phyloP scores from a whole-genome alignment of 352 stramenopile species.

The Globisporangium nagaii region DNA sequence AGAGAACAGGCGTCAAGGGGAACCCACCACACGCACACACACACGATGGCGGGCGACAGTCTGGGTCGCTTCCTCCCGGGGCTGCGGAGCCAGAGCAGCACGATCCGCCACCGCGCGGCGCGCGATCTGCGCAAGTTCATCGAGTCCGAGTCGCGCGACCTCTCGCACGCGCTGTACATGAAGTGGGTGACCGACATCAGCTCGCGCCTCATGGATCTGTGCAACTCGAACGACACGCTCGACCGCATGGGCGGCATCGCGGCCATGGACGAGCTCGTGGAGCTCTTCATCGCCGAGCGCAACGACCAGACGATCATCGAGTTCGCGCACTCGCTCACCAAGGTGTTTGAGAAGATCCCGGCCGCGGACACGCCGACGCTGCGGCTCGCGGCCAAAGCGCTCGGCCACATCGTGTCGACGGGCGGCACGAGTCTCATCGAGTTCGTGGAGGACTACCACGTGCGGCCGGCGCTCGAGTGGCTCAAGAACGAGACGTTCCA shows the following conservation, averaged over 20 bases:
- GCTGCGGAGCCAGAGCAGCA: conserved; percentile 62
- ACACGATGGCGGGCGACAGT: conserved; percentile 29
- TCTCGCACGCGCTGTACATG: conserved; percentile 82
- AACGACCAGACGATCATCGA: conserved; percentile 90
- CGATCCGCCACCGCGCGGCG: conserved; percentile 56
- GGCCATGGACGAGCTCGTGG: conserved; percentile 86
- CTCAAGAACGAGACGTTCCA: conserved; percentile 89
- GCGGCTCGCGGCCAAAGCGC: conserved; percentile 65
- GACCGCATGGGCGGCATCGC: conserved; percentile 84
- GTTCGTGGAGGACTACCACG: conserved; percentile 87
- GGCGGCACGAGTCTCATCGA: conserved; percentile 83
- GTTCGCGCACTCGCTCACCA: conserved; percentile 83
- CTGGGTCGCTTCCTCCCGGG: conserved; percentile 71
- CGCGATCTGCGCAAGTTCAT: conserved; percentile 78
- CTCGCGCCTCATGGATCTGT: conserved; percentile 76
- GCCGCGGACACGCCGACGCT: conserved; percentile 66
- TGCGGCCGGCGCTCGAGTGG: conserved; percentile 83
- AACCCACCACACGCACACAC: too few species aligned
- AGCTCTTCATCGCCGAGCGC: conserved; percentile 84
- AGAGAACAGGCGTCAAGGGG: neutral
- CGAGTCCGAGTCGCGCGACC: conserved; percentile 81
- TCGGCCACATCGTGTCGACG: conserved; percentile 86
- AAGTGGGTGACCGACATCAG: conserved; percentile 85
- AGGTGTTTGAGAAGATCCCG: conserved; percentile 86
- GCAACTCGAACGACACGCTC: conserved; percentile 67